Percentiles rank a stretch among this genome's conserved stretches.
These are phyloP conservation scores for Populus euphratica DNA, from an alignment of 345 rosid species.

Conservation along the genomic window DNA sequence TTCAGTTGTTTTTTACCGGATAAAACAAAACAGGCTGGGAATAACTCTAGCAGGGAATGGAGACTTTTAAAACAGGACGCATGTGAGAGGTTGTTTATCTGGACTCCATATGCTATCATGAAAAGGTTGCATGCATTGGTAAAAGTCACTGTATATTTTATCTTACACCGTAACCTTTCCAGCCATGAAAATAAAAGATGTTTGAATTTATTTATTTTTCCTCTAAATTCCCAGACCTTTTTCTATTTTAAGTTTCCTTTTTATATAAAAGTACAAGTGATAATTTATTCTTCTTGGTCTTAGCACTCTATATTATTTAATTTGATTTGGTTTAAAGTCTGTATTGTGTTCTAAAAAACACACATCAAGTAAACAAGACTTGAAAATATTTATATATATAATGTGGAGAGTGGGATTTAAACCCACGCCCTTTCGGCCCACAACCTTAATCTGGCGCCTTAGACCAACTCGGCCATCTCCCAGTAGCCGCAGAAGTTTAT, in stretches of 20 bases:
- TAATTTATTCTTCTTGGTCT: not conserved
- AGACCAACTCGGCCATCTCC: slow-evolving; percentile 98
- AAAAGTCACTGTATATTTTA: not conserved
- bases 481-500: accelerated
- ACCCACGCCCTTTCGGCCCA: slow-evolving; percentile 99
- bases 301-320: not conserved
- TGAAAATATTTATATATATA: no score
- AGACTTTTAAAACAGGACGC: slow-evolving; percentile 14
- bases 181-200: not conserved
- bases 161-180: not conserved
- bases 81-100: slow-evolving; percentile 18
- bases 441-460: slow-evolving; percentile 98
- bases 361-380: not conserved
- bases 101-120: not conserved
- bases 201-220: not conserved
- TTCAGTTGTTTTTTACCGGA: not conserved
- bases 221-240: not conserved
- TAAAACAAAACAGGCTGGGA: not conserved
- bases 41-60: not conserved
- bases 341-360: not conserved
- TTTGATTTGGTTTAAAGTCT: not conserved
- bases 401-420: slow-evolving; percentile 91
- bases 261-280: not conserved
- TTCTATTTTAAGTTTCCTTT: not conserved
- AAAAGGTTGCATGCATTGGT: slow-evolving; percentile 6